Base-by-base conservation (phyloP, 306 rosid genomes). In the Cucurbita ficifolia region DNA sequence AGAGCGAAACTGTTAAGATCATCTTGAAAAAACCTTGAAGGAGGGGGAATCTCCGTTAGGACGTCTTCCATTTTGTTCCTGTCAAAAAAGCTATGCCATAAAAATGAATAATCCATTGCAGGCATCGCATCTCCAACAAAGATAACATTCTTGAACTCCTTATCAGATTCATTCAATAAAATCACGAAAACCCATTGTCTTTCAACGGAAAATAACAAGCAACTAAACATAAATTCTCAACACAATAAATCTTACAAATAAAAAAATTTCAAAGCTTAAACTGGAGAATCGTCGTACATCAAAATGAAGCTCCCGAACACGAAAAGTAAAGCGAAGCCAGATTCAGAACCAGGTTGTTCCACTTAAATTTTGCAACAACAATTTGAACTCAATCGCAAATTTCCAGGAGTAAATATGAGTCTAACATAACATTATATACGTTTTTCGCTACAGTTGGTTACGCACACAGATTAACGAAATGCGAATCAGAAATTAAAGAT, bases 21-120 rank as follows among this genome's bases (percentile, higher is more conserved):
- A 77, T 90, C 97, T 75, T 87, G 86, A 21, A 83, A 68, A 67
- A 94, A 83, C 42, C 97, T 82, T 42, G 98, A 94, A 8, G 96
- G 97, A 12, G 92, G 95, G 22, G 97, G 88, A 77, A 81, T 80
- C 77, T 90, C 97, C 9, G 97, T 90, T 10, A 90, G 79, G 2
- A 90, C 89, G 35, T 90, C 98, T 81, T 90, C 98, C 98, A 94
- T 86, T 13, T 64, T 17, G 74, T 52, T 64, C 74, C 53, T 49
- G 40, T 6, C 36, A 74, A 59, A 58, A 56, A 74, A 65, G 6
- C 52, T 29, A 68, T 1, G 42, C 8, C 42, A 55, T 45, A 56
- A 40, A 13, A 52, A 35, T 55, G 14, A 71, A 79, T 24, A 46
- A 69, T 2, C 10, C 8, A 65, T 63, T 11, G 38, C 72, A 65